phyloP scores from a whole-genome alignment of 2,329 filamentous ascomycete species.

The Samsoniella hepiali region DNA sequence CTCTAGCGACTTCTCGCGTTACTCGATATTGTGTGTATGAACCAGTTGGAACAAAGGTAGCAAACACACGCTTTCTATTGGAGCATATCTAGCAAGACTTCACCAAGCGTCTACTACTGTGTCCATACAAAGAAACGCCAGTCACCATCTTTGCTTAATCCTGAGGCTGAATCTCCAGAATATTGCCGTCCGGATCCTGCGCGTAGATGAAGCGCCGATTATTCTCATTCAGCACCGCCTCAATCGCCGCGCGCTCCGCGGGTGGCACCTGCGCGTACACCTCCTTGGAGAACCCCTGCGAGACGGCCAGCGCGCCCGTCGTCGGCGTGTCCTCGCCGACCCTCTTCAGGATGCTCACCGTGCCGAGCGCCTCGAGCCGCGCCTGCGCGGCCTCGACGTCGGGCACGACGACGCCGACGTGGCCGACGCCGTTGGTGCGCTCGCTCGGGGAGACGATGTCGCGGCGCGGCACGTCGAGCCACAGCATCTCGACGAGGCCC shows the following conservation, averaged over 20 bases:
- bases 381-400: conserved; percentile 29
- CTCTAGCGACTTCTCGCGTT: too few species aligned
- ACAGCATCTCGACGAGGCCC: conserved; percentile 33
- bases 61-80: too few species aligned
- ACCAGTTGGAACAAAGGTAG: too few species aligned
- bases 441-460: conserved; percentile 24
- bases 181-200: conserved; percentile 27
- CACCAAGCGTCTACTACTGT: not conserved
- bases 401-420: conserved; percentile 36
- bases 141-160: not conserved
- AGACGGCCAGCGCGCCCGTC: conserved; percentile 20
- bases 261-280: conserved; percentile 19
- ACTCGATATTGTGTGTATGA: too few species aligned
- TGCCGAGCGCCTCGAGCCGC: conserved; percentile 23
- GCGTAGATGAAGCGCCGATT: conserved; percentile 23
- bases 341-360: conserved; percentile 29
- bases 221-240: conserved; percentile 17
- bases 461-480: conserved; percentile 24
- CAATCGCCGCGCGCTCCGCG: conserved; percentile 17
- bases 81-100: too few species aligned
- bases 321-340: conserved; percentile 22
- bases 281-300: conserved; percentile 19
- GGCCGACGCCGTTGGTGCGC: conserved; percentile 31
- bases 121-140: not conserved
- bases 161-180: conserved; percentile 27